Conservation (phyloP, 2,329 filamentous ascomycete genomes). For the Capronia americana region DNA sequence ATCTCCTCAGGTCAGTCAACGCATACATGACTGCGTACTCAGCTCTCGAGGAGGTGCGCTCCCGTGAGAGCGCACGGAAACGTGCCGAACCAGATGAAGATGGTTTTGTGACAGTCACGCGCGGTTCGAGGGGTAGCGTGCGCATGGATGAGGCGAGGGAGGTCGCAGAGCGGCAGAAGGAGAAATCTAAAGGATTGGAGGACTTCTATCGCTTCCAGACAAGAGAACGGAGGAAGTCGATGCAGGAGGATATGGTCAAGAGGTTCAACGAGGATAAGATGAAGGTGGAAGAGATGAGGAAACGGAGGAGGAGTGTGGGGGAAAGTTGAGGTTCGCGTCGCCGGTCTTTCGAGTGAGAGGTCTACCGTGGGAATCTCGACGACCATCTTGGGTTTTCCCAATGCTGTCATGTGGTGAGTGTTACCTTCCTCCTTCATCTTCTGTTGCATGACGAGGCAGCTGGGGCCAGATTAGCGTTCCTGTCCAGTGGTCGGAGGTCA, state of each 20-base stretch:
- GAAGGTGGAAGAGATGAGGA: conserved; percentile 73
- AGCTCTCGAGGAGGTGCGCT: conserved; percentile 69
- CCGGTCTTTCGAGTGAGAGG: neutral
- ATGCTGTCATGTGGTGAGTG: conserved; percentile 3
- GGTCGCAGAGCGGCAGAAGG: conserved; percentile 63
- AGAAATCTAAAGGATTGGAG: conserved; percentile 68
- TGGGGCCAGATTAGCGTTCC: conserved; percentile 37
- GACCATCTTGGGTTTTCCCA: neutral
- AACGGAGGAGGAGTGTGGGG: conserved; percentile 58
- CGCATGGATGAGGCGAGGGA: conserved; percentile 72
- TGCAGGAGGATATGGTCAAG: conserved; percentile 71
- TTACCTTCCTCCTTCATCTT: neutral
- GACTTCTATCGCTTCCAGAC: conserved; percentile 87
- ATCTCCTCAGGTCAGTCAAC: conserved; percentile 77
- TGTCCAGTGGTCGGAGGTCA: conserved; percentile 18
- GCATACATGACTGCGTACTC: conserved; percentile 83
- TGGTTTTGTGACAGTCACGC: conserved; percentile 89
- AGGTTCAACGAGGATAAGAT: conserved; percentile 78
- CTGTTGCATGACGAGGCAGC: conserved; percentile 35
- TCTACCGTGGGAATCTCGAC: neutral
- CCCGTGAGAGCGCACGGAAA: conserved; percentile 66
- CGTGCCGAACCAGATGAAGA: conserved; percentile 89
- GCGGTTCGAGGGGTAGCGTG: conserved; percentile 76
- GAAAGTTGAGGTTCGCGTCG: neutral
- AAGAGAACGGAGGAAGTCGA: conserved; percentile 77